Conservation (phyloP, 768 basidiomycete species). For the Baorangia bicolor region DNA sequence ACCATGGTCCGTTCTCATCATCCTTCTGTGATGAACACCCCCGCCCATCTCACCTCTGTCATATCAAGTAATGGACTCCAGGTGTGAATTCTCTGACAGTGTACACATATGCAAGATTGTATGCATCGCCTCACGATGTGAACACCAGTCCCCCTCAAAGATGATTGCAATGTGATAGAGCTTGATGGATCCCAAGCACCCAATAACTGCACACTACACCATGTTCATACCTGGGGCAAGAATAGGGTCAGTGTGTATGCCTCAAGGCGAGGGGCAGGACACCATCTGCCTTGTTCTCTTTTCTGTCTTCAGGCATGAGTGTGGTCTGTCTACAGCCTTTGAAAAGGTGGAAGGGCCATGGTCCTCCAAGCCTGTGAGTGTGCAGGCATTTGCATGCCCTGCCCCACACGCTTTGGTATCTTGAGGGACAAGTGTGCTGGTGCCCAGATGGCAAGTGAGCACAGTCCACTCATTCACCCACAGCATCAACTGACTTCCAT, state of each 20-base stretch:
- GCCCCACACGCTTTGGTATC: not conserved
- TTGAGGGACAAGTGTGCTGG: not conserved
- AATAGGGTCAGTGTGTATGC: slow-evolving; percentile 1
- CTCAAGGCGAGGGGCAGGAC: slow-evolving; percentile 11
- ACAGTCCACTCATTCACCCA: not conserved
- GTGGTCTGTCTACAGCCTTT: not conserved
- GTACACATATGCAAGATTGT: slow-evolving; percentile 1
- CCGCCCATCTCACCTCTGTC: not conserved
- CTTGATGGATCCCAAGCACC: not conserved
- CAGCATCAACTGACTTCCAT: slow-evolving; percentile 9
- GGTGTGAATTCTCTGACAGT: not conserved
- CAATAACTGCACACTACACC: not conserved
- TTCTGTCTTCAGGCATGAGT: not conserved
- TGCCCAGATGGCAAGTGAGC: not conserved
- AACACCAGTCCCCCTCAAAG: not conserved
- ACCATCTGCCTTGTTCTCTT: not conserved
- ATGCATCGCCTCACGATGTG: not conserved
- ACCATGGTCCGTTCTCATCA: not conserved
- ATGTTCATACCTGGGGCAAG: not conserved
- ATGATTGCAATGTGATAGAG: slow-evolving; percentile 15
- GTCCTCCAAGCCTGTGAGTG: slow-evolving; percentile 3
- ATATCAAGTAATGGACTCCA: not conserved
- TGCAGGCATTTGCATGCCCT: not conserved
- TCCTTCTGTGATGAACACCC: not conserved
- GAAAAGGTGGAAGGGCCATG: slow-evolving; percentile 7